These are phyloP conservation scores for Thielaviopsis populi DNA, from an alignment of 2,329 filamentous ascomycete genomes.

Conservation along the genomic window DNA sequence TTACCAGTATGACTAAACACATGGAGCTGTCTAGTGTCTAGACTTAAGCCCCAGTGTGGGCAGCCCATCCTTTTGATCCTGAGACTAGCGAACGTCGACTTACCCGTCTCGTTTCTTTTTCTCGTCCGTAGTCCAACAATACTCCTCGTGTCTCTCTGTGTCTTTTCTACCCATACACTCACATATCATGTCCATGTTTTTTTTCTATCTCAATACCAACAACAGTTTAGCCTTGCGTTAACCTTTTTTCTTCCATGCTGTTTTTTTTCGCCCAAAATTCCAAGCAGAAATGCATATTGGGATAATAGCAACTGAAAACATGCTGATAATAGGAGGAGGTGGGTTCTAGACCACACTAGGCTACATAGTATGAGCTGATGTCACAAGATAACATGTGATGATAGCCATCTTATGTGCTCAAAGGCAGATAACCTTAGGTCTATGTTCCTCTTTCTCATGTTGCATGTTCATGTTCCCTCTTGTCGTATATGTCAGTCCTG, in stretches of 20 bases:
- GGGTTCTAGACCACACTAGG: not conserved
- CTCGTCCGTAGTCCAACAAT: not conserved
- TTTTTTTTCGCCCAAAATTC: too few relatives aligned
- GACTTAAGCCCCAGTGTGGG: not conserved
- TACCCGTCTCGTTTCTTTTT: not conserved
- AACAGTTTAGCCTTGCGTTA: too few relatives aligned
- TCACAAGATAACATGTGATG: not conserved
- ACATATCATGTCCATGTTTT: too few relatives aligned
- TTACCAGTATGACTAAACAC: too few relatives aligned
- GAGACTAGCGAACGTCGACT: not conserved
- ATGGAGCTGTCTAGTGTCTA: not conserved
- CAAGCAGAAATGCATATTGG: too few relatives aligned
- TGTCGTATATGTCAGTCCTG: not conserved
- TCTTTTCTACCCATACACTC: not conserved
- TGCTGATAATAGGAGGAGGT: too few relatives aligned
- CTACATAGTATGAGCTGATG: not conserved
- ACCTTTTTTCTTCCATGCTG: too few relatives aligned
- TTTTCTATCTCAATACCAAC: too few relatives aligned
- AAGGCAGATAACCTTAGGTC: not conserved
- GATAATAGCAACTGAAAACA: too few relatives aligned
- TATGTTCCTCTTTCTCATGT: too few relatives aligned
- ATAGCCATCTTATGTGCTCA: not conserved
- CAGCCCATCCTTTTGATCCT: not conserved
- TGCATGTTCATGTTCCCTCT: too few relatives aligned
- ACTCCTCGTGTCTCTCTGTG: not conserved